A percentile compares a stretch with the other conserved stretches of the same genome.
phyloP scores from a whole-genome alignment of 352 stramenopile genomes.

The Globisporangium cederbergense region DNA sequence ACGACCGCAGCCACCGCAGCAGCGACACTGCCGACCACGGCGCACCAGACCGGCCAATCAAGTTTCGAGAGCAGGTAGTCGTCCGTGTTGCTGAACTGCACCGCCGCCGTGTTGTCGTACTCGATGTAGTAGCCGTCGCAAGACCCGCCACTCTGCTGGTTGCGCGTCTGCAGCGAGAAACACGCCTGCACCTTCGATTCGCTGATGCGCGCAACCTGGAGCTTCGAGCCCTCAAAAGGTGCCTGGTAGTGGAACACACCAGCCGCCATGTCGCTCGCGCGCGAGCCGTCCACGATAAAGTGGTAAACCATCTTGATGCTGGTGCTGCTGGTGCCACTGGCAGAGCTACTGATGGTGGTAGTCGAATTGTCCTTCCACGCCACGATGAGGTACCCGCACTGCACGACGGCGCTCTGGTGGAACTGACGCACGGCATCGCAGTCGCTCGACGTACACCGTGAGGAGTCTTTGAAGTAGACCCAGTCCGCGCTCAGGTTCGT shows the following conservation, averaged over 20 bases:
- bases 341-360: neutral
- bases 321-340: neutral
- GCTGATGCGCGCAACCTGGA: slow-evolving; percentile 26
- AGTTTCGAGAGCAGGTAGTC: slow-evolving; percentile 60
- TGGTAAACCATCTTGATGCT: slow-evolving; percentile 35
- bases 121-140: slow-evolving; percentile 72
- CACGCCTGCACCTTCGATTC: slow-evolving; percentile 48
- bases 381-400: slow-evolving; percentile 63
- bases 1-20: slow-evolving; percentile 43
- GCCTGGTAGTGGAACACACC: slow-evolving; percentile 67
- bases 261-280: slow-evolving; percentile 49
- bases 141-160: slow-evolving; percentile 43
- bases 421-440: slow-evolving; percentile 60
- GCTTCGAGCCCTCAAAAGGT: slow-evolving; percentile 20
- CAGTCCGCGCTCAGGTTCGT: slow-evolving; percentile 63
- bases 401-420: slow-evolving; percentile 53
- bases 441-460: slow-evolving; percentile 52
- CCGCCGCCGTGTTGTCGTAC: slow-evolving; percentile 37
- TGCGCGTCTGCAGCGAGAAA: slow-evolving; percentile 72
- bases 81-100: slow-evolving; percentile 51
- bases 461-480: slow-evolving; percentile 63
- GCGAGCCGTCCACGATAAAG: slow-evolving; percentile 77
- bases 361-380: slow-evolving; percentile 57
- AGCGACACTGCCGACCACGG: slow-evolving; percentile 58
- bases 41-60: slow-evolving; percentile 41